Percentiles rank a stretch among this genome's conserved stretches.
phyloP scores from a whole-genome alignment of 192 early-diverging fungal species.

The Mortierella antarctica region DNA sequence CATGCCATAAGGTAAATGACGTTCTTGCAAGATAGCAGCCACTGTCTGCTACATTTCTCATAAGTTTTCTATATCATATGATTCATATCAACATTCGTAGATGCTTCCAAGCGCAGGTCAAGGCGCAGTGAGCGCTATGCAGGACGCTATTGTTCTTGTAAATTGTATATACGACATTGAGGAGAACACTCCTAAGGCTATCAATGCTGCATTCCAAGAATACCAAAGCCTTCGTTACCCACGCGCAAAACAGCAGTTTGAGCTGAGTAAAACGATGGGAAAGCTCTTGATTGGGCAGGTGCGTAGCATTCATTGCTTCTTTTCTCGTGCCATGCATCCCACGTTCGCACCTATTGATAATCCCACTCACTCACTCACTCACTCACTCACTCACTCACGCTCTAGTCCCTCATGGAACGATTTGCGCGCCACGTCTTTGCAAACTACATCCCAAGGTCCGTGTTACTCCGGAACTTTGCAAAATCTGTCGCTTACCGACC shows the following conservation, averaged over 20 bases:
- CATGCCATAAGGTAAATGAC: not conserved
- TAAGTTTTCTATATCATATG: not conserved
- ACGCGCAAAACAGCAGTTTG: conserved; percentile 2
- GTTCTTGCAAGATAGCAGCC: not conserved
- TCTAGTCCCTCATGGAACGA: conserved; percentile 6
- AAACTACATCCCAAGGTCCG: conserved; percentile 8
- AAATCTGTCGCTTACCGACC: conserved; percentile 16
- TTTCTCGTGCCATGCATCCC: not conserved
- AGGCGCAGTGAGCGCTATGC: conserved; percentile 19
- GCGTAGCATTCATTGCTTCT: not conserved
- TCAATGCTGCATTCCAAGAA: conserved; percentile 5
- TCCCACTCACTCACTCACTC: not conserved
- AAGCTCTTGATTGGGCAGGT: conserved; percentile 16
- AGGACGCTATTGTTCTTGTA: conserved; percentile 21
- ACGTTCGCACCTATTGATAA: not conserved
- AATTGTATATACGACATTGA: conserved; percentile 25
- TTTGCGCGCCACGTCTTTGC: conserved; percentile 4
- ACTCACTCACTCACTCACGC: too few relatives aligned
- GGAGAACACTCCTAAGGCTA: not conserved
- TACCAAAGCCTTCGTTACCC: conserved; percentile 1
- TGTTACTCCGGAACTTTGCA: not conserved
- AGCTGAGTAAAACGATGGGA: not conserved
- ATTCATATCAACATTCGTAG: not conserved
- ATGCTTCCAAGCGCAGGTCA: conserved; percentile 20
- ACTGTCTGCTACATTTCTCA: not conserved